phyloP scores from a whole-genome alignment of 805 yeast genomes.

The Saturnispora gosingensis region DNA sequence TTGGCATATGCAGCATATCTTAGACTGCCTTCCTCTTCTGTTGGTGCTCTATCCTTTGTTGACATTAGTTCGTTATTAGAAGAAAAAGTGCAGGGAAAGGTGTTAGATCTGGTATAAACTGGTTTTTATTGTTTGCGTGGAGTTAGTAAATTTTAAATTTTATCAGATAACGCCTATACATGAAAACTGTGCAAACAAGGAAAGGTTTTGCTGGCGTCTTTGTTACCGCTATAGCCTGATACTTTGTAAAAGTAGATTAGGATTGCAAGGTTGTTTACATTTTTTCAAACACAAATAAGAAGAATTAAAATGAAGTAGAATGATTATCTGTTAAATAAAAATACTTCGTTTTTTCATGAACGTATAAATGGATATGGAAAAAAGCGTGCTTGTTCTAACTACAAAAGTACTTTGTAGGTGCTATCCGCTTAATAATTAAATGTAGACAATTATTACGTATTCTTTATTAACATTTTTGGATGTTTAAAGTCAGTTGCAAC shows the following conservation, averaged over 20 bases:
- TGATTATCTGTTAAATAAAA: background rate
- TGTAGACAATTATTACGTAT: no score
- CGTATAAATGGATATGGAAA: no score
- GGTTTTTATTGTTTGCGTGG: background rate
- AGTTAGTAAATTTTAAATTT: background rate
- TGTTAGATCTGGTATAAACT: background rate
- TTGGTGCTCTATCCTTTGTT: constrained; percentile 2
- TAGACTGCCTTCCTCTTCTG: constrained; percentile 25
- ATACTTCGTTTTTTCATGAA: no score
- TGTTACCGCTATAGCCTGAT: background rate
- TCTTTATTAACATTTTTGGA: no score
- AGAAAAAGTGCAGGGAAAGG: background rate
- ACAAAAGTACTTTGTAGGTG: no score
- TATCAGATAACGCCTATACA: background rate
- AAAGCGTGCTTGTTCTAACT: no score
- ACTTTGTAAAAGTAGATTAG: background rate
- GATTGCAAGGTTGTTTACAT: background rate
- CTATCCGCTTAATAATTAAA: no score
- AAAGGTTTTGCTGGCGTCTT: background rate
- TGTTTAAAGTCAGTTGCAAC: no score
- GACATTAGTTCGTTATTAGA: background rate
- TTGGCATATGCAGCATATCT: constrained; percentile 82
- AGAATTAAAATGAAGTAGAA: background rate
- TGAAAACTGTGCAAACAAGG: background rate
- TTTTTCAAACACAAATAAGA: background rate